A percentile compares a stretch with the other conserved stretches of the same genome.
phyloP scores from a whole-genome alignment of 129 eudicot species.

The Logfia minima region DNA sequence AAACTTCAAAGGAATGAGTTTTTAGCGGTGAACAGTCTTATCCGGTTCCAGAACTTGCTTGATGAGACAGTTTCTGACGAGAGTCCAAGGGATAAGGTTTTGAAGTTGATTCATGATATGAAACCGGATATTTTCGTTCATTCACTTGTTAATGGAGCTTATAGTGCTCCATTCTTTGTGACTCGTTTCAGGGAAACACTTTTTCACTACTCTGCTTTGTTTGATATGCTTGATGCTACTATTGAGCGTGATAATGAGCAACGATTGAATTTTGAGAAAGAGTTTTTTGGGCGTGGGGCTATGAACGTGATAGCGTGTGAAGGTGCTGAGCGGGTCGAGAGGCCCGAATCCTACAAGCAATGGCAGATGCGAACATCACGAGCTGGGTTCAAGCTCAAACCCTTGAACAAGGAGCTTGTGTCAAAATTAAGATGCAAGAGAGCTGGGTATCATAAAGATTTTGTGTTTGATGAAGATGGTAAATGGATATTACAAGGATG shows the following conservation, averaged over 20 bases:
- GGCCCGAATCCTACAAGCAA: constrained; percentile 58
- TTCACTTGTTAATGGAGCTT: constrained; percentile 46
- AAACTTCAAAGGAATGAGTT: constrained; percentile 49
- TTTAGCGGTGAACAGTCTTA: constrained; percentile 51
- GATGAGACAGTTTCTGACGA: constrained; percentile 45
- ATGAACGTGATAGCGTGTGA: constrained; percentile 63
- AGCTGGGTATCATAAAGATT: constrained; percentile 53
- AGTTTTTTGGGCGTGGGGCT: constrained; percentile 46
- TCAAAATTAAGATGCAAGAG: constrained; percentile 36
- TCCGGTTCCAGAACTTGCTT: constrained; percentile 40
- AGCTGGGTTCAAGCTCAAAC: constrained; percentile 51
- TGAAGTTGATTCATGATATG: constrained; percentile 45
- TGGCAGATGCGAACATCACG: constrained; percentile 49
- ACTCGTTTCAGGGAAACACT: constrained; percentile 58
- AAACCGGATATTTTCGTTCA: constrained; percentile 51
- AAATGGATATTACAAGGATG: constrained; percentile 65
- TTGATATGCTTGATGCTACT: constrained; percentile 59
- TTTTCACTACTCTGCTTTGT: constrained; percentile 54
- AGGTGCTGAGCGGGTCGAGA: constrained; percentile 47
- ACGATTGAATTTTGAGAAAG: constrained; percentile 49
- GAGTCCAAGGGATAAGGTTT: constrained; percentile 48
- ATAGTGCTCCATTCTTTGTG: constrained; percentile 53
- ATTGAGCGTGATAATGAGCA: constrained; percentile 38
- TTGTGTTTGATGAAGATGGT: constrained; percentile 55
- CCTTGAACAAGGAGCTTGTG: constrained; percentile 38